Conservation (phyloP, 2,329 filamentous ascomycete genomes). For the Paecilomyces niveus region DNA sequence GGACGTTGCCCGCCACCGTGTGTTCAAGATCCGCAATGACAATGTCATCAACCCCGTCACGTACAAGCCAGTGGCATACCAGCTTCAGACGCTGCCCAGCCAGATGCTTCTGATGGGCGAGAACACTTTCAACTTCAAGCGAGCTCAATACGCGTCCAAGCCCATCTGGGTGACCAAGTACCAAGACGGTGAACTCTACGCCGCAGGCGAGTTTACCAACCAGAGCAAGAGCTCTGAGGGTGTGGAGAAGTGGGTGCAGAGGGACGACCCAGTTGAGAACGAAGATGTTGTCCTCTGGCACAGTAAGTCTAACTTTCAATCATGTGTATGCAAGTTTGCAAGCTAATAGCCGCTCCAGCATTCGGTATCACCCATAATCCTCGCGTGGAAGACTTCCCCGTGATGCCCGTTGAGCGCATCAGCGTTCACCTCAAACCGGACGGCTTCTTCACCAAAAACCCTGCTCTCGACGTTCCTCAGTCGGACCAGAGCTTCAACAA, state of each 20-base stretch:
- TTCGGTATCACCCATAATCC: slow-evolving; percentile 59
- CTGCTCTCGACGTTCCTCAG: slow-evolving; percentile 41
- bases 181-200: slow-evolving; percentile 46
- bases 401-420: slow-evolving; percentile 57
- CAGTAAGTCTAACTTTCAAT: slow-evolving; percentile 18
- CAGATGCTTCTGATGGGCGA: slow-evolving; percentile 51
- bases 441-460: slow-evolving; percentile 48
- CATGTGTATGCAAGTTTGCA: slow-evolving; percentile 24
- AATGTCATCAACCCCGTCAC: slow-evolving; percentile 47
- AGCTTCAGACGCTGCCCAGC: slow-evolving; percentile 49
- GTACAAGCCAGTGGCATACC: slow-evolving; percentile 49
- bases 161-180: slow-evolving; percentile 52
- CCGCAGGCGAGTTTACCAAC: slow-evolving; percentile 51
- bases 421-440: slow-evolving; percentile 43
- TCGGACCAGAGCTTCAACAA: slow-evolving; percentile 37
- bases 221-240: slow-evolving; percentile 49
- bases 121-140: slow-evolving; percentile 41
- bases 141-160: slow-evolving; percentile 49
- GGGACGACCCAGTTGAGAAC: slow-evolving; percentile 43
- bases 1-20: slow-evolving; percentile 41
- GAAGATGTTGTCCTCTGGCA: slow-evolving; percentile 35
- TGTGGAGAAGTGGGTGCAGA: slow-evolving; percentile 45
- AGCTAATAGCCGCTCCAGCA: slow-evolving; percentile 12
- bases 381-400: slow-evolving; percentile 59
- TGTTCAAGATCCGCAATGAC: slow-evolving; percentile 54